phyloP scores from a whole-genome alignment of 148 eudicot genomes.

The Drosera capensis region DNA sequence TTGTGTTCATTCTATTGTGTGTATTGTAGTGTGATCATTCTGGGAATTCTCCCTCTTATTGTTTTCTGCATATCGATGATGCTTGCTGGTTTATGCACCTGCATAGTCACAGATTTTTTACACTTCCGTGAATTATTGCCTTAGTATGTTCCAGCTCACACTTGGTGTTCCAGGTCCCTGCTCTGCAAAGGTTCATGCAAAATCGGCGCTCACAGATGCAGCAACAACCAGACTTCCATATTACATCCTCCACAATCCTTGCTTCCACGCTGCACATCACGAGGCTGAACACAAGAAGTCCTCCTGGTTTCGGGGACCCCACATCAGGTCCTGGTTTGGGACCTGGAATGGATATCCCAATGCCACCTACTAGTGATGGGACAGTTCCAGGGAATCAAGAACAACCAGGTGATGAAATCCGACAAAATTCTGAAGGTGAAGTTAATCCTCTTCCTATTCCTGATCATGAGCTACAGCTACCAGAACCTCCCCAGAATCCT shows the following conservation, averaged over 20 bases:
- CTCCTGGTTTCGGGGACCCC: constrained; percentile 23
- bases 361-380: constrained; percentile 20
- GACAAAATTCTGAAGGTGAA: constrained; percentile 14
- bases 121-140: no score
- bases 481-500: constrained; percentile 44
- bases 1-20: no score
- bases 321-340: constrained; percentile 29
- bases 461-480: constrained; percentile 40
- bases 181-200: constrained; percentile 83
- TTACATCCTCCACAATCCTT: constrained; percentile 81
- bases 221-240: constrained; percentile 89
- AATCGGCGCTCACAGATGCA: constrained; percentile 72
- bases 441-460: constrained; percentile 35
- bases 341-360: constrained; percentile 17
- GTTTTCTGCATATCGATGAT: no score
- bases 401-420: constrained; percentile 18
- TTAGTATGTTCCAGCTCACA: background rate
- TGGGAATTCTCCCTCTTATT: no score
- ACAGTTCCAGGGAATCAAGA: constrained; percentile 24
- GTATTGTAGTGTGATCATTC: no score
- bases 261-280: constrained; percentile 92
- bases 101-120: no score
- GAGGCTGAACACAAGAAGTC: constrained; percentile 58
- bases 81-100: no score
- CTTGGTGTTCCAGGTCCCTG: constrained; percentile 55